Evolutionary conservation across 768 basidiomycete species (phyloP).

Genomic region (Crepidotus variabilis): DNA sequence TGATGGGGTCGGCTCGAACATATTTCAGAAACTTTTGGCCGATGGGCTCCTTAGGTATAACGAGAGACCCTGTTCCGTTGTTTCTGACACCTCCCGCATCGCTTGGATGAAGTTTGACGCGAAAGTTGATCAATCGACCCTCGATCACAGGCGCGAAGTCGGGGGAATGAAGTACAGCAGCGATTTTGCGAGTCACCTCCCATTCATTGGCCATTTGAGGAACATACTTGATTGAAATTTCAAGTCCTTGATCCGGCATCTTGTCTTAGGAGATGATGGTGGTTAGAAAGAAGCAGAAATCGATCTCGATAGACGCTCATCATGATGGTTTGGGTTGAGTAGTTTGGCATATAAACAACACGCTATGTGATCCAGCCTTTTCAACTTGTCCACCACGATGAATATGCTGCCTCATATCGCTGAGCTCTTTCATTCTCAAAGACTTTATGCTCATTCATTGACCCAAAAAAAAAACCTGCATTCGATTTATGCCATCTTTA

Average conservation of each 20-base stretch:
- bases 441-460: too few relatives aligned
- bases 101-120: slow-evolving; percentile 48
- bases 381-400: too few relatives aligned
- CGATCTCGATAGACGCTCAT: slow-evolving; percentile 2
- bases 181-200: slow-evolving; percentile 55
- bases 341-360: neutral
- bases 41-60: slow-evolving; percentile 31
- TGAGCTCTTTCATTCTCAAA: too few relatives aligned
- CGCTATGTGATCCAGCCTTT: neutral
- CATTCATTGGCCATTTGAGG: slow-evolving; percentile 43
- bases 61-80: slow-evolving; percentile 44
- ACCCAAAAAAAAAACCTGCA: too few relatives aligned
- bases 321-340: neutral
- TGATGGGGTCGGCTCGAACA: slow-evolving; percentile 37
- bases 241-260: slow-evolving; percentile 23
- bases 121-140: slow-evolving; percentile 53
- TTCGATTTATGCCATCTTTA: too few relatives aligned
- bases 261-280: neutral
- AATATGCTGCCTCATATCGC: too few relatives aligned
- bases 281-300: neutral
- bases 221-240: slow-evolving; percentile 33
- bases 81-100: slow-evolving; percentile 50
- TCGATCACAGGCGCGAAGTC: slow-evolving; percentile 38
- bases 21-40: slow-evolving; percentile 46
- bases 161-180: slow-evolving; percentile 52